Base-by-base conservation (phyloP, 257 asterid species). In the Agastache rugosa region DNA sequence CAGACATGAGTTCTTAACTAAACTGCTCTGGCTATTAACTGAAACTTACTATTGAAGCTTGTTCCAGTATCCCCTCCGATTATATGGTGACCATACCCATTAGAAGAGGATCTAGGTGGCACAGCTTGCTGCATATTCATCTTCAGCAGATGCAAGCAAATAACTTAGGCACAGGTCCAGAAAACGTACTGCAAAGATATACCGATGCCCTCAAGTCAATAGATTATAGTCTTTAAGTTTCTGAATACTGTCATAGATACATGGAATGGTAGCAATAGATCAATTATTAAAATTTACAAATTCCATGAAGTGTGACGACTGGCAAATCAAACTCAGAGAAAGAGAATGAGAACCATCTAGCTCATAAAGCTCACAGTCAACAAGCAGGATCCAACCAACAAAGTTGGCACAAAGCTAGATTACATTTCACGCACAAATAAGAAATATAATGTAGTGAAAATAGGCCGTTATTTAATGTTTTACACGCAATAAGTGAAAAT, bases 51-150 rank as follows among this genome's bases (percentile, higher is more conserved):
- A 66, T 91, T 97, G 71, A 81, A 79, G 79, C 83, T 86, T 55
- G 80, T 66, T 39, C 78, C 83, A 59, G 55, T 29, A 59, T 88
- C 94, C 77, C 82, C 86, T 75, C 86, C 94, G 66, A 27, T 75
- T 81, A 84, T 84, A 75, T 82, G 91, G 68, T 80, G 89, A 72
- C 89, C 91, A 85, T 85, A 88, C 75, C 91, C 97, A 74, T 95
- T 87, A 66, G 88, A 81, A 53, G 90, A 80, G 76, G 96, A 85
- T 50, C 90, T 83, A 66, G 86, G 80, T 80, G 83, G 96, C 73
- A 75, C 83, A 68, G 71, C 81, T 77, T 84, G 98, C 79, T 86
- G 96, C 89, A 83, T 81, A 83, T 82, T 85, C 88, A 85, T 88
- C 86, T 75, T 79, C 77, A 74, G 66, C 75, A 55, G 75, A 79